Evolutionary conservation across 169 alveolate species (phyloP), one percentile per base, ranked within the genome.

Genomic region (Blepharisma undulans): DNA sequence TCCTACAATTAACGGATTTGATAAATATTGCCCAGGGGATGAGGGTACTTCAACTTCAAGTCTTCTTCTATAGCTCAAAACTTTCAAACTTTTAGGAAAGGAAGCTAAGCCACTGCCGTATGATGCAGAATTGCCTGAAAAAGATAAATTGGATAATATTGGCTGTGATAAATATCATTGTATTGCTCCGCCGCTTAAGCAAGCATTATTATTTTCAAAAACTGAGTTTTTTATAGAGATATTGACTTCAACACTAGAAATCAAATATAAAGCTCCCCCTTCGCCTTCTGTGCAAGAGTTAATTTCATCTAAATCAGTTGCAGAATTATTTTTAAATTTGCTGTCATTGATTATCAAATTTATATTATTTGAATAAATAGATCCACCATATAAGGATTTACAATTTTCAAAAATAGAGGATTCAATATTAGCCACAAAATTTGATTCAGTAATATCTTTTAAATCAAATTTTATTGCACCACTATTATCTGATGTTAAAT

Each of bases 91-190:
- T 19, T 71, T 71, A 60, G 94, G 88, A 29, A 87, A 81, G 2
- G 88, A 30, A 33, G 91, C 92, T 6, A 87, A 34, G 5, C 79
- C 59, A n/a, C 27, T 19, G 4, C 92, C 94, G 33, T 92, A 92
- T 21, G 4, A 34, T 16, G 94, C 94, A 7, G 90, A 59, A 90
- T 92, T 92, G 78, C 77, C 66, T 19, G 32, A 5, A 33, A 34
- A 77, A 16, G 16, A n/a, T 19, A 29, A 12, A 33, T 77, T 59
- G 22, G 27, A 29, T 34, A 92, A 8, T 8, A 21, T 25, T 76
- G 94, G 94, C 66, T 77, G 59, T 6, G 59, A 87, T n/a, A 66
- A 1, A 6, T 86, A 86, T 66, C 91, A 86, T 19, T 86, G 22
- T 1, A 86, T 66, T 4, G 82, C 91, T 7, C 91, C 91, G 3